A percentile compares a stretch with the other conserved stretches of the same genome.
These are phyloP conservation scores for Sporobolomyces roseus DNA, from an alignment of 768 basidiomycete species.

Conservation along the genomic window DNA sequence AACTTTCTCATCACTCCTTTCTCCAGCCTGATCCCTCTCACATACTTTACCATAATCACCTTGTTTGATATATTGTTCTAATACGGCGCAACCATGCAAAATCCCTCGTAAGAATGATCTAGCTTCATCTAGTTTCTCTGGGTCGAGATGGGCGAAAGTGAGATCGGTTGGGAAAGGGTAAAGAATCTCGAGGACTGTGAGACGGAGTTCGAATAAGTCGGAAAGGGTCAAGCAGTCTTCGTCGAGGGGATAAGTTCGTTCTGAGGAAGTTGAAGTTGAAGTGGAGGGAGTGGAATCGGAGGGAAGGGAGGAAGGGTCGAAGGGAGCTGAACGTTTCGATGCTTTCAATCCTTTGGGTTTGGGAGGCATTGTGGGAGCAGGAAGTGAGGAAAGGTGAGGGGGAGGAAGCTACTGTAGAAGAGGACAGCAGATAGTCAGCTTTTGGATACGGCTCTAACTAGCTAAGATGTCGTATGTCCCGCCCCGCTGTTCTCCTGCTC, in stretches of 20 bases:
- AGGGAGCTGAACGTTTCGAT: conserved; percentile 28
- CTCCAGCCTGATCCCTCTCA: neutral
- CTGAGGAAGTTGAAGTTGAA: neutral
- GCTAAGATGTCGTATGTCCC: no score
- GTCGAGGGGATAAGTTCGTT: conserved; percentile 36
- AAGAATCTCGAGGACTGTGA: conserved; percentile 19
- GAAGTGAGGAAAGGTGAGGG: neutral
- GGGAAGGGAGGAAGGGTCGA: conserved; percentile 19
- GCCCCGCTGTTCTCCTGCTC: no score
- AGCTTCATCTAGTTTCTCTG: conserved; percentile 30
- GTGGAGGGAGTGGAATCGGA: neutral
- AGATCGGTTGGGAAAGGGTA: conserved; percentile 25
- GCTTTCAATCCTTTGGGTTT: conserved; percentile 36
- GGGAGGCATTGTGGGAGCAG: conserved; percentile 20
- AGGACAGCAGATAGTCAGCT: no score
- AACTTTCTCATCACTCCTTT: neutral
- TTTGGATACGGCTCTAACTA: no score
- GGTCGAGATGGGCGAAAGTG: conserved; percentile 1
- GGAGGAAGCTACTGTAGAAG: neutral
- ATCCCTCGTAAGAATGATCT: conserved; percentile 34
- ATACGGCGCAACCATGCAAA: conserved; percentile 35
- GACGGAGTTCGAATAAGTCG: conserved; percentile 40
- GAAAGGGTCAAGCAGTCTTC: conserved; percentile 38
- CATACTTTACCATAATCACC: neutral
- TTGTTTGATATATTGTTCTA: conserved; percentile 13